phyloP scores from a whole-genome alignment of 306 rosid genomes.

The Dalbergia oliveri region DNA sequence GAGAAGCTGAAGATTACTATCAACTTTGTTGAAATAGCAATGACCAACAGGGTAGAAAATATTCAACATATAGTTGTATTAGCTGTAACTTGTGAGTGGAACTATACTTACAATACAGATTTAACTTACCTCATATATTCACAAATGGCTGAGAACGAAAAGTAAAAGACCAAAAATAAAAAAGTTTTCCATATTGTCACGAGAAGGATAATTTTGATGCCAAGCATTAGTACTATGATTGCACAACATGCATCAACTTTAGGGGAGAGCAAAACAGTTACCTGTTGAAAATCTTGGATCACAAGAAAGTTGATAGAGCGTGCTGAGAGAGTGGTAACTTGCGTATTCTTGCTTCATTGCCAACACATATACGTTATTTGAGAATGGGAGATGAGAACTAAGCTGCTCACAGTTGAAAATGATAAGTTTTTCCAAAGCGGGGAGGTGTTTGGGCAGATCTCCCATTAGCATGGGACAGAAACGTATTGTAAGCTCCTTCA shows the following conservation, averaged over 20 bases:
- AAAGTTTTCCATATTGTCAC: not conserved
- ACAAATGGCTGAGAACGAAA: no score
- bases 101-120: no score
- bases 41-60: no score
- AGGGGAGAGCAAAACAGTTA: not conserved
- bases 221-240: no score
- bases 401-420: not conserved
- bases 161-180: no score
- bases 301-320: not conserved
- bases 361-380: not conserved
- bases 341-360: not conserved
- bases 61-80: no score
- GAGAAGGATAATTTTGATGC: not conserved
- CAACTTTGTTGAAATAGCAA: no score
- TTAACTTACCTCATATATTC: no score
- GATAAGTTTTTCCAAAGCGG: not conserved
- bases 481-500: not conserved
- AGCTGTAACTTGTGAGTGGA: no score
- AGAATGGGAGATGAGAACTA: not conserved
- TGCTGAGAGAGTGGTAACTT: not conserved
- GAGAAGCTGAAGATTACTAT: no score
- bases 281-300: not conserved
- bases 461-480: not conserved
- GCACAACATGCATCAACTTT: not conserved
- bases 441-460: not conserved